Conservation (phyloP, 2,329 filamentous ascomycete genomes). For the Ophiostoma angusticollis region DNA sequence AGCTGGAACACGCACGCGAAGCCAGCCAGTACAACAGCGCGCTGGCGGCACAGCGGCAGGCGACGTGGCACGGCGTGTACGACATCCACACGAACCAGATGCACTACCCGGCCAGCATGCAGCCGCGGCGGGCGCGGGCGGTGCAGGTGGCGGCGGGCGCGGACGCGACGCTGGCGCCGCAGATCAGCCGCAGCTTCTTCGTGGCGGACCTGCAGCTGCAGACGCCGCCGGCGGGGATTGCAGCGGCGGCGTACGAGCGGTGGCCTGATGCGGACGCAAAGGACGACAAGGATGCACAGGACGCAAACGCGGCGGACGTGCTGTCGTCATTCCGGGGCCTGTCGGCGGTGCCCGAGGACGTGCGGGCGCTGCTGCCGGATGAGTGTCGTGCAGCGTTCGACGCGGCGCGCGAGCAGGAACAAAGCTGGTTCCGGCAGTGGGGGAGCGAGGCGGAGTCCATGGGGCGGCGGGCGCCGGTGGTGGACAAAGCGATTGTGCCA, state of each 20-base stretch:
- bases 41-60: constrained; percentile 54
- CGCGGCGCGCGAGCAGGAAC: constrained; percentile 49
- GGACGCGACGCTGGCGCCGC: constrained; percentile 36
- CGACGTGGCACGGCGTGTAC: constrained; percentile 67
- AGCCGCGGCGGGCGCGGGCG: constrained; percentile 76
- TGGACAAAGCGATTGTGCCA: constrained; percentile 53
- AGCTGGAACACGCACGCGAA: constrained; percentile 83
- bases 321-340: constrained; percentile 47
- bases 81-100: constrained; percentile 89
- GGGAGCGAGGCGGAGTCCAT: constrained; percentile 49
- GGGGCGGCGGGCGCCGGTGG: constrained; percentile 38
- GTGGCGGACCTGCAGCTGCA: constrained; percentile 44
- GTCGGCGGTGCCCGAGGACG: constrained; percentile 49
- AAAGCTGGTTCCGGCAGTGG: constrained; percentile 64
- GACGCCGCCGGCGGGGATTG: constrained; percentile 34
- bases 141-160: constrained; percentile 45
- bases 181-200: constrained; percentile 42
- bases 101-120: constrained; percentile 77
- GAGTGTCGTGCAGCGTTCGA: constrained; percentile 65
- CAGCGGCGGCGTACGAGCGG: constrained; percentile 31
- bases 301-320: constrained; percentile 25
- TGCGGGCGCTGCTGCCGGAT: constrained; percentile 51
- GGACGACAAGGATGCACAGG: constrained; percentile 6
- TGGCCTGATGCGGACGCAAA: constrained; percentile 22
- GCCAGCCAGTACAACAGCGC: constrained; percentile 74